phyloP scores from a whole-genome alignment of 2,329 filamentous ascomycete species.

The Beauveria rudraprayagi region DNA sequence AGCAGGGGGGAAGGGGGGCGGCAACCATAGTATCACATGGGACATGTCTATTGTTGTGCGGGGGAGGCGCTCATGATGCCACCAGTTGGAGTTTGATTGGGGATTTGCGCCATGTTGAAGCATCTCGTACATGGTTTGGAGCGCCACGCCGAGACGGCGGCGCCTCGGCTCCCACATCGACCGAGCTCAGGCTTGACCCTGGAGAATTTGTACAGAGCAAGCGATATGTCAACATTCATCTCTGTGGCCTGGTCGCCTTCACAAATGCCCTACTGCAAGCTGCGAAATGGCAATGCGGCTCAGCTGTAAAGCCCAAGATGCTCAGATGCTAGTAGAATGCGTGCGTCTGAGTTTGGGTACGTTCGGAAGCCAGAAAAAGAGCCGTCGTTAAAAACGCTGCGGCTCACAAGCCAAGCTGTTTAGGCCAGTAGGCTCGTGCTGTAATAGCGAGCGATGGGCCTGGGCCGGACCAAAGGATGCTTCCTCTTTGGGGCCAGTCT shows the following conservation, averaged over 20 bases:
- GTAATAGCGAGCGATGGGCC: background rate
- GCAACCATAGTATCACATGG: background rate
- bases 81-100: background rate
- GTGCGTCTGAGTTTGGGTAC: background rate
- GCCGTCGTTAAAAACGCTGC: background rate
- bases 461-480: conserved; percentile 7
- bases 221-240: too few relatives aligned
- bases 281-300: background rate
- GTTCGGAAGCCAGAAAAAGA: background rate
- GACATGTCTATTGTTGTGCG: background rate
- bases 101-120: background rate
- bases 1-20: background rate
- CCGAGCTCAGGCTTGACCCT: background rate
- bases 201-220: background rate
- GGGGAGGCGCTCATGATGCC: background rate
- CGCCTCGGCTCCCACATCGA: background rate
- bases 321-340: background rate
- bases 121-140: background rate
- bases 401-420: background rate
- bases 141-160: background rate
- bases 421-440: background rate
- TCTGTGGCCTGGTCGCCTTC: too few relatives aligned
- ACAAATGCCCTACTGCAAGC: background rate
- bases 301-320: background rate
- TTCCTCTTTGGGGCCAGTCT: background rate